Evolutionary conservation across 306 rosid species (phyloP).

Genomic region (Fagus crenata): DNA sequence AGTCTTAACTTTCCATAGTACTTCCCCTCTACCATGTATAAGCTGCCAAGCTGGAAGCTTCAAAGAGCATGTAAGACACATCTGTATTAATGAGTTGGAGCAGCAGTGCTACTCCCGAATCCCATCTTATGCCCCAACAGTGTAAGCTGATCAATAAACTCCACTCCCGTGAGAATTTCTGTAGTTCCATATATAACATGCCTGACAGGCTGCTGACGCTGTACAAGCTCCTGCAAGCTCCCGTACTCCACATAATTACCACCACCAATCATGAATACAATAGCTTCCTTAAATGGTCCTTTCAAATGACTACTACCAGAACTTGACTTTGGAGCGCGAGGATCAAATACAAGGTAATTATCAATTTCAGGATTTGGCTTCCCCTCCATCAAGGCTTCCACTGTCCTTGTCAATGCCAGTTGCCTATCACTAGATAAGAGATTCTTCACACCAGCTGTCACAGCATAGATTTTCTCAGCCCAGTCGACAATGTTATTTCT

Average conservation of each 20-base stretch:
- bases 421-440: constrained; percentile 87
- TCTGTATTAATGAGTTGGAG: constrained; percentile 52
- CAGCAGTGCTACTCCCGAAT: constrained; percentile 52
- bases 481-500: constrained; percentile 93
- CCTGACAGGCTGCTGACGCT: constrained; percentile 76
- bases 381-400: constrained; percentile 93
- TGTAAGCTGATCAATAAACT: constrained; percentile 88
- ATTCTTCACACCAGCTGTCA: constrained; percentile 97
- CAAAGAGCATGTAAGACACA: constrained; percentile 8
- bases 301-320: constrained; percentile 75
- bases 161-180: constrained; percentile 85
- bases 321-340: constrained; percentile 82
- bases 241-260: constrained; percentile 92
- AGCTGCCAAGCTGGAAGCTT: constrained; percentile 28
- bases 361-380: constrained; percentile 92
- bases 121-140: constrained; percentile 94
- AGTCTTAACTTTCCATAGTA: constrained; percentile 26
- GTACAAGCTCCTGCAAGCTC: constrained; percentile 82
- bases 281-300: constrained; percentile 97
- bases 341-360: constrained; percentile 74
- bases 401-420: constrained; percentile 87
- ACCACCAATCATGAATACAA: constrained; percentile 95
- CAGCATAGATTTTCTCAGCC: constrained; percentile 96
- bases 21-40: constrained; percentile 18
- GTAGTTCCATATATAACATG: constrained; percentile 91